Percentiles rank a stretch among this genome's conserved stretches.
phyloP scores from a whole-genome alignment of 805 yeast genomes.

The Sugiyamaella floridensis region DNA sequence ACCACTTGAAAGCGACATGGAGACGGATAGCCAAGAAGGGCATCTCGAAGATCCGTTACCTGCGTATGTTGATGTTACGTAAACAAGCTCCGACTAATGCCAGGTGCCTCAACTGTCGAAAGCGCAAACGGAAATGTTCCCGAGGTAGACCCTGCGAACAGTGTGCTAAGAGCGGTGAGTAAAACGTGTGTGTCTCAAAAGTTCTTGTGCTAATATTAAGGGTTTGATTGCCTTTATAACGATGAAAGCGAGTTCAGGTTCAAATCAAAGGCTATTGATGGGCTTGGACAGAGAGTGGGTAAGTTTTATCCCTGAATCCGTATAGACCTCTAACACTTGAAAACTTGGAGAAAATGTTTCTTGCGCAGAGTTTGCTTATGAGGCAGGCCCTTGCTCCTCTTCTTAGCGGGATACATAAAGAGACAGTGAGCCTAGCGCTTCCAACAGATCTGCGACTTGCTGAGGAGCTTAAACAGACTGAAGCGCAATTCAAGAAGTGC shows the following conservation, averaged over 20 bases:
- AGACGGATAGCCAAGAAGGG: background rate
- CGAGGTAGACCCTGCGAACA: constrained; percentile 12
- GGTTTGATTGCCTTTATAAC: constrained; percentile 5
- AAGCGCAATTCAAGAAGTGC: background rate
- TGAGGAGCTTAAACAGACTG: background rate
- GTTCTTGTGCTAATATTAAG: constrained; percentile 3
- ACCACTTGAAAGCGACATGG: background rate
- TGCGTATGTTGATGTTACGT: background rate
- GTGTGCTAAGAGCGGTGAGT: constrained; percentile 7
- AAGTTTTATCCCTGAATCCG: background rate
- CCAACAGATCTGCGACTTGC: background rate
- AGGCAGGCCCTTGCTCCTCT: background rate
- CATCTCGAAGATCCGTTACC: background rate
- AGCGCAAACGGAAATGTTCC: constrained; percentile 13
- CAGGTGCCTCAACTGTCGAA: constrained; percentile 11
- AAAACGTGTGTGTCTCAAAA: constrained; percentile 5
- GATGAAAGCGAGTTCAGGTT: background rate
- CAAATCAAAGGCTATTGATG: background rate
- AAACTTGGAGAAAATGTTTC: background rate
- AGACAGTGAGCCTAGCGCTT: background rate
- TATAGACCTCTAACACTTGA: background rate
- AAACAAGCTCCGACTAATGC: background rate
- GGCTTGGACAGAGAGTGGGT: background rate
- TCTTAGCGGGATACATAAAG: background rate
- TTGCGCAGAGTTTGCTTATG: background rate